Evolutionary conservation across 2,329 filamentous ascomycete genomes (phyloP).

Genomic region (Chrysosphaeria jannelii): DNA sequence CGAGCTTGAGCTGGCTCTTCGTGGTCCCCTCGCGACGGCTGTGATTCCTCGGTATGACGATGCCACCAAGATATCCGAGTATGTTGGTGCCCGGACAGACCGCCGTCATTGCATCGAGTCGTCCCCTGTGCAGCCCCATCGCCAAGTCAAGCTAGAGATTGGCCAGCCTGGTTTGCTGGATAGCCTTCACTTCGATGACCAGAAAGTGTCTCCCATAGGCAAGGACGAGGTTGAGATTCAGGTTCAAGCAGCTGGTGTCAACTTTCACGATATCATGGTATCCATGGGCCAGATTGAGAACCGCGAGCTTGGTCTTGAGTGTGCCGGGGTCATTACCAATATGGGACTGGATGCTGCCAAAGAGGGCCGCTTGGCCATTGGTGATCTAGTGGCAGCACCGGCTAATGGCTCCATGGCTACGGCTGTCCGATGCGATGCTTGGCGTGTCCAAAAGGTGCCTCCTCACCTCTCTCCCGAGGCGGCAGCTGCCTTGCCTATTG

Average conservation of each 20-base stretch:
- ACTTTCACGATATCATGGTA: conserved; percentile 10
- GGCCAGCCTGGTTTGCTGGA: conserved; percentile 6
- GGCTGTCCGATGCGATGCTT: conserved; percentile 3
- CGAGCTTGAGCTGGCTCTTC: conserved; percentile 4
- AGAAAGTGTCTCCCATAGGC: conserved; percentile 1
- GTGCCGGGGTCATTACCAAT: conserved; percentile 5
- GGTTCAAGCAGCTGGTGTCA: conserved; percentile 8
- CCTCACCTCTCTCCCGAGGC: conserved; percentile 6
- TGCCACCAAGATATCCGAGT: background rate
- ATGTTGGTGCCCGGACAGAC: conserved; percentile 4
- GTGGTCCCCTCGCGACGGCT: conserved; percentile 2
- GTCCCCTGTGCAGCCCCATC: conserved; percentile 3
- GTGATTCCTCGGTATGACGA: conserved; percentile 4
- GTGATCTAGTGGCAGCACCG: conserved; percentile 9
- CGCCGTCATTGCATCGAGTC: conserved; percentile 2
- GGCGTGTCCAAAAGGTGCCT: conserved; percentile 7
- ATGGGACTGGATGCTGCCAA: conserved; percentile 3
- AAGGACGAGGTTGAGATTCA: conserved; percentile 8
- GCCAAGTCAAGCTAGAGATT: conserved; percentile 4
- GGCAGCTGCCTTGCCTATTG: conserved; percentile 8
- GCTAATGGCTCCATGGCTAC: conserved; percentile 3
- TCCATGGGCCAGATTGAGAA: conserved; percentile 6
- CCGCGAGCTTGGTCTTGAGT: conserved; percentile 8
- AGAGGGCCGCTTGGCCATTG: conserved; percentile 5
- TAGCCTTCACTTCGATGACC: conserved; percentile 7